phyloP scores from a whole-genome alignment of 2,329 filamentous ascomycete genomes.

The Scedosporium minutisporum region DNA sequence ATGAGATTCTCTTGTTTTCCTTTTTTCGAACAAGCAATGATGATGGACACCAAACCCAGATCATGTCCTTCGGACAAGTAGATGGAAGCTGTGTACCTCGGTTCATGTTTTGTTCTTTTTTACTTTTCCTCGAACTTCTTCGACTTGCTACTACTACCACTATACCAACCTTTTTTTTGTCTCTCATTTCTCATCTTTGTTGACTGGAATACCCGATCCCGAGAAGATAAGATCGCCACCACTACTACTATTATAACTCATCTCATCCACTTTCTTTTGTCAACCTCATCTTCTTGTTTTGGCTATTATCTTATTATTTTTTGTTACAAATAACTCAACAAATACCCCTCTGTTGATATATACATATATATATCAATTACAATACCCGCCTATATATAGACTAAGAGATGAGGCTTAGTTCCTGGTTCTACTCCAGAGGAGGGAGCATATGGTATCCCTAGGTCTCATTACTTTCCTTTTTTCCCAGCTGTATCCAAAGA shows the following conservation, averaged over 20 bases:
- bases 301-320: neutral
- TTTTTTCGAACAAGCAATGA: neutral
- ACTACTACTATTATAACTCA: neutral
- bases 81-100: neutral
- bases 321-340: neutral
- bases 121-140: neutral
- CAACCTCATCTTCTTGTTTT: neutral
- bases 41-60: neutral
- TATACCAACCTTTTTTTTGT: constrained; percentile 2
- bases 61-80: neutral
- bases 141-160: neutral
- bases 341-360: neutral
- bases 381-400: neutral
- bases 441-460: neutral
- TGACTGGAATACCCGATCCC: constrained; percentile 1
- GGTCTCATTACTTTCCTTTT: neutral
- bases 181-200: constrained; percentile 7
- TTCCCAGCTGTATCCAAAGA: no score
- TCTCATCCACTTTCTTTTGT: constrained; percentile 3
- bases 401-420: neutral
- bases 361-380: neutral
- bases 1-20: neutral
- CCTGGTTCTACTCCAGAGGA: neutral
- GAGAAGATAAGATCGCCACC: neutral
- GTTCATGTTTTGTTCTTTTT: neutral